Evolutionary conservation across 345 rosid genomes (phyloP), one percentile per base, ranked within the genome.

Genomic region (Salix brachista): DNA sequence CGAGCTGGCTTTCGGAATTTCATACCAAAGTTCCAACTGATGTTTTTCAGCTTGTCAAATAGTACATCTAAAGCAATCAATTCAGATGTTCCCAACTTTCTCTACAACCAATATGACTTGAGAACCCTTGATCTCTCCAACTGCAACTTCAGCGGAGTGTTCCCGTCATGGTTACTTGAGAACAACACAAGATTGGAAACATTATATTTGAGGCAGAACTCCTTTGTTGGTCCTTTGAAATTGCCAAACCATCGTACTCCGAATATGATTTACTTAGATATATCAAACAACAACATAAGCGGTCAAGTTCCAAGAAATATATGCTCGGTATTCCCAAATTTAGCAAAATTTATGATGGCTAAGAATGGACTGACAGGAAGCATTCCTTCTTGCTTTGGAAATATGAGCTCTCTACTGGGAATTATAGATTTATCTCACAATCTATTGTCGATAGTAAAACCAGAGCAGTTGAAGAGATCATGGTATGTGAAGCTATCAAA

Each of bases 141-240:
- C 2, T 39, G 12, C 23, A 13, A 30, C 1, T 4, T 84, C 9
- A 48, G 1, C 0, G 78, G 74, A 54, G 13, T 17, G 11, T 62
- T 80, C 41, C 87, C 82, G 0, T 0, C 12, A 23, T 85, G 85
- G 87, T 67, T 82, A 39, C 19, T 85, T 5, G 13, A 30, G 30
- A 30, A 30, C 30, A 30, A 30, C 30, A 1, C 30, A 30, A 30
- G 30, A 30, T 30, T 30, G 21, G 36, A 50, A 34, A 0, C 0
- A 0, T 32, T 82, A 2, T 0, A 16, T 2, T 26, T 85, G 9
- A 9, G 0, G 1, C 28, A 58, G 1, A 78, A 65, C 46, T 56
- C 68, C 10, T 26, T 82, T 1, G 17, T 58, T 0, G 82, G 82
- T 36, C 58, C 23, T 34, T 13, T 84, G 19, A 3, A 21, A 2